Percentiles rank a stretch among this genome's conserved stretches.
Evolutionary conservation across 2,329 filamentous ascomycete genomes (phyloP).

Genomic region (Eutypa lata): DNA sequence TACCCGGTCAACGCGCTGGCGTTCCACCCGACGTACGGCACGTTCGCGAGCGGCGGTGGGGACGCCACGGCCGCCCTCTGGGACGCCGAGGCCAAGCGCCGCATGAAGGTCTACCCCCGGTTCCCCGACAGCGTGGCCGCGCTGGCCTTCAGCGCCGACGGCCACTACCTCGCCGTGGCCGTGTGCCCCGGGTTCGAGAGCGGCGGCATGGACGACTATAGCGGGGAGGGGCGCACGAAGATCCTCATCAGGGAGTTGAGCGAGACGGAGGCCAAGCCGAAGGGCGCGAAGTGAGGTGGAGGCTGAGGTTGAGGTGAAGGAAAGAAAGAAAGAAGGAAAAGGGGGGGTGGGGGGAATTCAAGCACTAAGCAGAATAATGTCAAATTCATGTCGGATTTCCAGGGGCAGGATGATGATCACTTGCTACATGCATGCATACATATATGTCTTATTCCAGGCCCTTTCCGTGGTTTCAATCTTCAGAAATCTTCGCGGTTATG

Average conservation of each 20-base stretch:
- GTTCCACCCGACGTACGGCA: constrained; percentile 80
- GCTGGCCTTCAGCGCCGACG: constrained; percentile 73
- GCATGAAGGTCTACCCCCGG: constrained; percentile 85
- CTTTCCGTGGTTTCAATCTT: too few species aligned
- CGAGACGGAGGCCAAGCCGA: constrained; percentile 85
- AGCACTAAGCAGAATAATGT: too few species aligned
- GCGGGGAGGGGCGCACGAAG: constrained; percentile 68
- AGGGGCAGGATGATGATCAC: not conserved
- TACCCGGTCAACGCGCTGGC: constrained; percentile 88
- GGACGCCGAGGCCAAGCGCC: constrained; percentile 87
- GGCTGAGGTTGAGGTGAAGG: not conserved
- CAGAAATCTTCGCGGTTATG: too few species aligned
- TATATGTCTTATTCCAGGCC: too few species aligned
- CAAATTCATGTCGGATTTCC: too few species aligned
- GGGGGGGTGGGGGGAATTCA: not conserved
- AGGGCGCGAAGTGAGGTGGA: constrained; percentile 61
- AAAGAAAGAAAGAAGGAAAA: not conserved
- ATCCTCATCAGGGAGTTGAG: constrained; percentile 80
- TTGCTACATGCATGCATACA: too few species aligned
- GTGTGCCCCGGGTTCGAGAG: constrained; percentile 87
- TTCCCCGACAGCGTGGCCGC: constrained; percentile 76
- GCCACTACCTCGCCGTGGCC: constrained; percentile 73
- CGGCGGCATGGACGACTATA: constrained; percentile 76
- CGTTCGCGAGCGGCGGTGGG: constrained; percentile 85
- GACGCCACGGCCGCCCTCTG: constrained; percentile 90